Evolutionary conservation across 2,329 filamentous ascomycete genomes (phyloP).

Genomic region (Hypocrella siamensis): DNA sequence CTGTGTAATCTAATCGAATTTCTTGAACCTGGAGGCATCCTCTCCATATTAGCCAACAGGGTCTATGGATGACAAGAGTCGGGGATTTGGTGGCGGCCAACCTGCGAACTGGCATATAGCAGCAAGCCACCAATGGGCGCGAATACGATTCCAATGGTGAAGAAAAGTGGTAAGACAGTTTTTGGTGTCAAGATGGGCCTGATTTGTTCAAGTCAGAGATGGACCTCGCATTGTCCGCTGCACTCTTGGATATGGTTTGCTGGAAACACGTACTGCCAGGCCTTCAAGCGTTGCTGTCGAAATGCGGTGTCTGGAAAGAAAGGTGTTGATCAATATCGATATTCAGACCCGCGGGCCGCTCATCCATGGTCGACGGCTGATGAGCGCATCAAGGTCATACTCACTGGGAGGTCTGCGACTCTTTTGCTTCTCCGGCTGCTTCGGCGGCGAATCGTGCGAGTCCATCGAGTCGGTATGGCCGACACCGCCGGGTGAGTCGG

Average conservation of each 20-base stretch:
- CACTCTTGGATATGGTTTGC: too few relatives aligned
- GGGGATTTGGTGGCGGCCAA: conserved; percentile 22
- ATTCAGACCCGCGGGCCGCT: neutral
- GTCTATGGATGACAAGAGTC: neutral
- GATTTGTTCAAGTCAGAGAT: conserved; percentile 19
- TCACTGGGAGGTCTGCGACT: conserved; percentile 80
- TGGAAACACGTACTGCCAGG: conserved; percentile 69
- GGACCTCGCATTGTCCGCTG: too few relatives aligned
- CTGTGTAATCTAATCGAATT: conserved; percentile 77
- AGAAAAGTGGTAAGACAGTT: conserved; percentile 83
- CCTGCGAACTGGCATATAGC: conserved; percentile 70
- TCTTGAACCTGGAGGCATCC: conserved; percentile 77
- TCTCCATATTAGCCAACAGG: too few relatives aligned
- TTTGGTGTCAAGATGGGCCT: conserved; percentile 92
- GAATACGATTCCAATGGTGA: conserved; percentile 79
- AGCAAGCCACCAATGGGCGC: conserved; percentile 81
- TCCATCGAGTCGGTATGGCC: conserved; percentile 36
- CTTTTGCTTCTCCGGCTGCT: conserved; percentile 63
- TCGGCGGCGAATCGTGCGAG: conserved; percentile 35
- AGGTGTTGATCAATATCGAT: conserved; percentile 7
- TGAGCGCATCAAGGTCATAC: conserved; percentile 17
- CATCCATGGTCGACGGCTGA: neutral
- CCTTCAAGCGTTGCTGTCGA: conserved; percentile 89
- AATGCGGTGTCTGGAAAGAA: conserved; percentile 69
- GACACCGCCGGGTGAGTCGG: conserved; percentile 28